Conservation (phyloP, 2,329 filamentous ascomycete genomes). For the Exophiala spinifera region DNA sequence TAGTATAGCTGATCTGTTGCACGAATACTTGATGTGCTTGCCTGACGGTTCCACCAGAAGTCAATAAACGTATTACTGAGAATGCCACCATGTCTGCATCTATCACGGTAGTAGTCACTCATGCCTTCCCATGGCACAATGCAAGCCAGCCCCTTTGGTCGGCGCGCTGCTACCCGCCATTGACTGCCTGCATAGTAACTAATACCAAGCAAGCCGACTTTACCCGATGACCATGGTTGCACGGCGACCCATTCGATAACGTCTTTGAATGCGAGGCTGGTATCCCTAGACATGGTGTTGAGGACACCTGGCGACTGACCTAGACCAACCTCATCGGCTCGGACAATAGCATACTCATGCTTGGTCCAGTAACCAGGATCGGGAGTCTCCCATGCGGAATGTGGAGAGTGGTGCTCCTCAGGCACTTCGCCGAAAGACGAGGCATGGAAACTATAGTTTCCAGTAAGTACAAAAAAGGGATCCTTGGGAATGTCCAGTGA, state of each 20-base stretch:
- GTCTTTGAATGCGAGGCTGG: slow-evolving; percentile 51
- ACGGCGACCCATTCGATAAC: slow-evolving; percentile 53
- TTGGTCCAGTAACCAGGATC: slow-evolving; percentile 57
- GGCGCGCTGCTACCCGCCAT: slow-evolving; percentile 54
- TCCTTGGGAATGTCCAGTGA: not conserved
- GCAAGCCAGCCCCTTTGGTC: slow-evolving; percentile 51
- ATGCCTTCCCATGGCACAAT: slow-evolving; percentile 58
- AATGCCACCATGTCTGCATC: slow-evolving; percentile 61
- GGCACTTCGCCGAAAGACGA: slow-evolving; percentile 52
- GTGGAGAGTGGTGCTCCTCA: slow-evolving; percentile 51
- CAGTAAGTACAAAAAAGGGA: not conserved
- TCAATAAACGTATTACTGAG: slow-evolving; percentile 57
- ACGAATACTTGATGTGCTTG: not conserved
- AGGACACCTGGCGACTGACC: slow-evolving; percentile 53
- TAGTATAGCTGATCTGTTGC: not conserved
- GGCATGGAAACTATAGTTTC: slow-evolving; percentile 41
- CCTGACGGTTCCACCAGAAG: slow-evolving; percentile 46
- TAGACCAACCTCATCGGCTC: slow-evolving; percentile 53
- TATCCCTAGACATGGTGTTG: slow-evolving; percentile 54
- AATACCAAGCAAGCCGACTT: slow-evolving; percentile 52
- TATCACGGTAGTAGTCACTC: slow-evolving; percentile 56
- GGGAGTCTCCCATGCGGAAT: slow-evolving; percentile 60
- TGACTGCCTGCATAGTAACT: slow-evolving; percentile 54
- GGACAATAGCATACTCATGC: slow-evolving; percentile 56
- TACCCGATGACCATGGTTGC: slow-evolving; percentile 51